Base-by-base conservation (phyloP, 2,329 filamentous ascomycete species). In the Fusarium zealandicum region DNA sequence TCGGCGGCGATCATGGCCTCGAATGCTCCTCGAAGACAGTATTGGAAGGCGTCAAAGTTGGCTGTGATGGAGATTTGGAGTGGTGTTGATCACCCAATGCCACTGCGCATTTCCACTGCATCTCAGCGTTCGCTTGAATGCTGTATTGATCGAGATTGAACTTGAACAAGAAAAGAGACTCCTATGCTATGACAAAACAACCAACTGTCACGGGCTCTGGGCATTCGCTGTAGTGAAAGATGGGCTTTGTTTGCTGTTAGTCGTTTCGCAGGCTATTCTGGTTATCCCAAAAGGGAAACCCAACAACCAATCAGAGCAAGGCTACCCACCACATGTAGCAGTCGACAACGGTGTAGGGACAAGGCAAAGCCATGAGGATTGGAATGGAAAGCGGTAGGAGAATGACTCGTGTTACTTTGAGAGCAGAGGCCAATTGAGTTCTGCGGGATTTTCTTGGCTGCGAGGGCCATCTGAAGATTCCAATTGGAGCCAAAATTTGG, bases 291-390 rank as follows among this genome's bases (percentile, higher is more conserved):
- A 51, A 6, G 27, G 42, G 42, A 59, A 35, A 50, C 7, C 10
- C 13, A 42, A 8, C 27, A 12, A 36, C 65, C 65, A 68, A 68
- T 68, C 59, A 64, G 39, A 57, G 32, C 8, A 36, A 36, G 37
- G 50, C 40, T 55, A 40, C 28, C 44, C 41, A 59, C 56, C 67
- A 69, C 67, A 69, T 69, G 67, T 39, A 61, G 59, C 55, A 43
- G 49, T 59, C 32, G 45, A 35, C 59, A 42, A 18, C 33, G 48
- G 7, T 57, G 51, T 65, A 60, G 52, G 65, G 65, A 47, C 35
- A 56, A 27, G 40, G 20, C 22, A 12, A 38, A 37, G 22, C 28
- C 35, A 40, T 32, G 14, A 42, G 14, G 33, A 44, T 42, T 31
- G 28, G 18, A 58, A 46, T 47, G 35, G 25, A 35, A 31, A 57